A percentile compares a stretch with the other conserved stretches of the same genome.
phyloP scores from a whole-genome alignment of 2,329 filamentous ascomycete species.

The Mariannaea sp. region DNA sequence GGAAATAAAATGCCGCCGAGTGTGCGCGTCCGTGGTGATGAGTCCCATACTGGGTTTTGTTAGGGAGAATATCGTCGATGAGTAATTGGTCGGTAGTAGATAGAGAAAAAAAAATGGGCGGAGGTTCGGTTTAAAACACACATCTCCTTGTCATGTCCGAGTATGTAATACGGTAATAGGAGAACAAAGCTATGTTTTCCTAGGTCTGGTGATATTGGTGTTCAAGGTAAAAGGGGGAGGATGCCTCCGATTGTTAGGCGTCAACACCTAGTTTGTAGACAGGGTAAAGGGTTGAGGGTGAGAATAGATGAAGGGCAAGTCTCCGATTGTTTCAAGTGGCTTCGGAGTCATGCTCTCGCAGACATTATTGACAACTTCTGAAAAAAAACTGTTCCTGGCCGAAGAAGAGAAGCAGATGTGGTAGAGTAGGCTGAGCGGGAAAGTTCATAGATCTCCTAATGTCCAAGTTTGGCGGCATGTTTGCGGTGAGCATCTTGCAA shows the following conservation, averaged over 20 bases:
- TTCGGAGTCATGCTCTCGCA: neutral
- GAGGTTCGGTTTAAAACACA: neutral
- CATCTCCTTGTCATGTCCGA: neutral
- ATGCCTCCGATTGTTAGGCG: too few species aligned
- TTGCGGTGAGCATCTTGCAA: slow-evolving; percentile 45
- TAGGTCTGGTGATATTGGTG: too few species aligned
- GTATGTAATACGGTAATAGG: too few species aligned
- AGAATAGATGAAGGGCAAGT: too few species aligned
- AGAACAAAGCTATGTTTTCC: too few species aligned
- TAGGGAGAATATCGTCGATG: slow-evolving; percentile 10
- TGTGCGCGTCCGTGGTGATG: slow-evolving; percentile 10
- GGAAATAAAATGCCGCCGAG: slow-evolving; percentile 18
- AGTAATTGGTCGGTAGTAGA: slow-evolving; percentile 6
- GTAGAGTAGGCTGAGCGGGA: slow-evolving; percentile 5
- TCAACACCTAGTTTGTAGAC: too few species aligned
- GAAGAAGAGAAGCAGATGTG: neutral
- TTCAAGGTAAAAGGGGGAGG: too few species aligned
- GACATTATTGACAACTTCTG: neutral
- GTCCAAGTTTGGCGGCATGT: slow-evolving; percentile 41
- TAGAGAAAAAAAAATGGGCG: neutral
- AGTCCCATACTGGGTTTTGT: slow-evolving; percentile 7
- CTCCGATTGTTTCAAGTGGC: too few species aligned
- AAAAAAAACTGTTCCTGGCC: slow-evolving; percentile 1
- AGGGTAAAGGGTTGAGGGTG: too few species aligned
- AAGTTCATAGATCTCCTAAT: slow-evolving; percentile 27